These are phyloP conservation scores for Xerocomellus intermedius DNA, from an alignment of 768 basidiomycete genomes.

Conservation along the genomic window DNA sequence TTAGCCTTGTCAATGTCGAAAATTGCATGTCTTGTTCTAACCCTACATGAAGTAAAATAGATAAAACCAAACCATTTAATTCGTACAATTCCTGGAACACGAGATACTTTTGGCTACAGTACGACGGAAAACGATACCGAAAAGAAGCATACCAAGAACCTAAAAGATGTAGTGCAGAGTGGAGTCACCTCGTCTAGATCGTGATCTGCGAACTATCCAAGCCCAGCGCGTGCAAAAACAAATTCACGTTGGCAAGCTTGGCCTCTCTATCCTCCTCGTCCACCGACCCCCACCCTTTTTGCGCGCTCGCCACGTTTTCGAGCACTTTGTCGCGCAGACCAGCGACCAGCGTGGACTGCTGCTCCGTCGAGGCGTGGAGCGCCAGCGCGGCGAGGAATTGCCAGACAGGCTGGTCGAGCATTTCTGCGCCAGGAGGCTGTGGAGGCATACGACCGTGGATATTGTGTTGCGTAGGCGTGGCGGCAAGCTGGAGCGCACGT, in stretches of 20 bases:
- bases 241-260: conserved; percentile 90
- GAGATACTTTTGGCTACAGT: conserved; percentile 18
- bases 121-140: conserved; percentile 3
- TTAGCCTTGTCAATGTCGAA: conserved; percentile 2
- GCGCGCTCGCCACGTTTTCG: conserved; percentile 79
- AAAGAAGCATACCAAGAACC: not conserved
- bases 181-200: conserved; percentile 26
- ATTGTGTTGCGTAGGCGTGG: conserved; percentile 35
- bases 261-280: conserved; percentile 72
- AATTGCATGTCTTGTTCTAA: not conserved
- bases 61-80: conserved; percentile 12
- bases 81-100: conserved; percentile 18
- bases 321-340: conserved; percentile 90
- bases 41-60: not conserved
- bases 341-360: conserved; percentile 86
- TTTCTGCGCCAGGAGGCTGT: conserved; percentile 54
- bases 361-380: conserved; percentile 76
- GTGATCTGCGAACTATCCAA: conserved; percentile 72
- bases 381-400: conserved; percentile 90
- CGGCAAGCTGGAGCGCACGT: conserved; percentile 44
- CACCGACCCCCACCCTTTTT: conserved; percentile 63
- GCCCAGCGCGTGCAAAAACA: conserved; percentile 81
- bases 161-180: not conserved
- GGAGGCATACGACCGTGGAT: conserved; percentile 57
- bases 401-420: conserved; percentile 91